These are phyloP conservation scores for Grosmannia penicillata DNA, from an alignment of 2,329 filamentous ascomycete genomes.

Conservation along the genomic window DNA sequence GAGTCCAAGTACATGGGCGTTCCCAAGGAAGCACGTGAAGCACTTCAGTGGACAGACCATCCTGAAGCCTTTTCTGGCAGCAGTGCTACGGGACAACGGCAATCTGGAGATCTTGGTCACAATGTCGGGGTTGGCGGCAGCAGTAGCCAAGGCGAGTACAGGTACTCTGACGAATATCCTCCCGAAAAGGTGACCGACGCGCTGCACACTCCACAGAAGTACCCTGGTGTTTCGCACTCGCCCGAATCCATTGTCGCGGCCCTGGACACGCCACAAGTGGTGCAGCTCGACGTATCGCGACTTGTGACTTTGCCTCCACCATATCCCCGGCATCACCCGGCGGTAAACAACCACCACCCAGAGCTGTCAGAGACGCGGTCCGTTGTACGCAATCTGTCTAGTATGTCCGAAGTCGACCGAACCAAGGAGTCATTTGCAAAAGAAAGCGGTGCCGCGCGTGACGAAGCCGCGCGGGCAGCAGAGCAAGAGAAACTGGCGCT, in stretches of 20 bases:
- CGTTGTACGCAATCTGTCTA: constrained; percentile 57
- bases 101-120: constrained; percentile 2
- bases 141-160: background rate
- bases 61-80: constrained; percentile 18
- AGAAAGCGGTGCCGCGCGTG: constrained; percentile 41
- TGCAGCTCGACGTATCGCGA: constrained; percentile 72
- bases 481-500: constrained; percentile 47
- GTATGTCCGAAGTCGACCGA: constrained; percentile 55
- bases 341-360: constrained; percentile 90
- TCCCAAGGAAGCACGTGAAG: constrained; percentile 58
- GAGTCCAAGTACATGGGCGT: constrained; percentile 97
- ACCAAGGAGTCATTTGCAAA: constrained; percentile 48
- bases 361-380: constrained; percentile 66
- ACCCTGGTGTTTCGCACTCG: background rate
- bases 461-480: constrained; percentile 36
- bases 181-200: constrained; percentile 40
- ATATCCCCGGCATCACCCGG: constrained; percentile 87
- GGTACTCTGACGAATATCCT: constrained; percentile 27
- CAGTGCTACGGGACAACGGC: too few relatives aligned
- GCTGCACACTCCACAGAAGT: constrained; percentile 26
- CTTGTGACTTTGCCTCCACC: constrained; percentile 86
- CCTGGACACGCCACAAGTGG: constrained; percentile 30
- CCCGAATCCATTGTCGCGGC: constrained; percentile 20
- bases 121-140: background rate
- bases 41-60: constrained; percentile 52